A percentile compares a stretch with the other conserved stretches of the same genome.
phyloP scores from a whole-genome alignment of 1,139 yeast species.

The Hanseniaspora uvarum region DNA sequence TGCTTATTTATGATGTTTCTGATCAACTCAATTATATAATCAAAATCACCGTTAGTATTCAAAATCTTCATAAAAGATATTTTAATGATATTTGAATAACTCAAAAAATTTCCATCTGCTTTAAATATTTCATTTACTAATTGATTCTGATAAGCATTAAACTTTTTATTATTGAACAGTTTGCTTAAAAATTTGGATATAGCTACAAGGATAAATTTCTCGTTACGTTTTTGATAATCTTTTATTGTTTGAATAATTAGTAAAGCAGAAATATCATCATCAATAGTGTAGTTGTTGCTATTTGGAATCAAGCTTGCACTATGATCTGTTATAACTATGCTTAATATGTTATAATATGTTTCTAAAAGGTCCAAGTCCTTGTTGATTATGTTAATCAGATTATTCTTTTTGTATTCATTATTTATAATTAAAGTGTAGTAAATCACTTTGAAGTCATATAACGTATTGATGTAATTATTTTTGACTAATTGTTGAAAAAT shows the following conservation, averaged over 20 bases:
- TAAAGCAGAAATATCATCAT: slow-evolving; percentile 38
- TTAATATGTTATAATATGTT: slow-evolving; percentile 44
- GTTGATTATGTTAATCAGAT: background rate
- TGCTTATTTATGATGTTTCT: slow-evolving; percentile 29
- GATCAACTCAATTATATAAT: slow-evolving; percentile 28
- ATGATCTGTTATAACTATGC: background rate
- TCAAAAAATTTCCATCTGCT: slow-evolving; percentile 25
- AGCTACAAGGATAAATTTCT: slow-evolving; percentile 55
- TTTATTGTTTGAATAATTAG: slow-evolving; percentile 16
- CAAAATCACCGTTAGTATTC: slow-evolving; percentile 30
- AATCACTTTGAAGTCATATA: background rate
- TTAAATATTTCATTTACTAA: slow-evolving; percentile 28
- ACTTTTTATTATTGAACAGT: slow-evolving; percentile 45
- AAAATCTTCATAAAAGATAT: slow-evolving; percentile 27
- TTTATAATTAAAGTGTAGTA: background rate
- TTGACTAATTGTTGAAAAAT: background rate
- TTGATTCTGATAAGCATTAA: slow-evolving; percentile 41
- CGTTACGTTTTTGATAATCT: slow-evolving; percentile 37
- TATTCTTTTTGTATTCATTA: background rate
- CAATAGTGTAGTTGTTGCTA: slow-evolving; percentile 35
- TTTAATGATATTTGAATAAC: slow-evolving; percentile 21
- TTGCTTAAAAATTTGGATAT: slow-evolving; percentile 57
- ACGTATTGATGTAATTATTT: background rate
- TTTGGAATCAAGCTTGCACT: background rate
- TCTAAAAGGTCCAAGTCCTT: slow-evolving; percentile 35